Conservation (phyloP, 78 protist species). For the Protostelium mycophagum region DNA sequence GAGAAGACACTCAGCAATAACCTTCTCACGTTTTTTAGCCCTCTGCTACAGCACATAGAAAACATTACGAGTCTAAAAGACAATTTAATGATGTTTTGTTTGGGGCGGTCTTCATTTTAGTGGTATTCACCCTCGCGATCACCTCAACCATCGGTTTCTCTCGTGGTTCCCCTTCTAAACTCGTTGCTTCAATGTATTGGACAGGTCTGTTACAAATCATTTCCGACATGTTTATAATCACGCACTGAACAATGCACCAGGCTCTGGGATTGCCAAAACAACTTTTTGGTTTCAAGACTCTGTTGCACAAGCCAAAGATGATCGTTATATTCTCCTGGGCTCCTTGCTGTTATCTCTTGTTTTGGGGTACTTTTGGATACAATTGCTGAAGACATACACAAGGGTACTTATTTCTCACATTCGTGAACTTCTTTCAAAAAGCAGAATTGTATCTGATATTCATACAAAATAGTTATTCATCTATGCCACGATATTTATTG, state of each 20-base stretch:
- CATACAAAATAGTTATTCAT: conserved; percentile 10
- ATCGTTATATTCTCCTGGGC: conserved; percentile 36
- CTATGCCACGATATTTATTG: conserved; percentile 32
- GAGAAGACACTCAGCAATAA: not conserved
- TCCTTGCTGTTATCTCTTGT: conserved; percentile 17
- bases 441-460: not conserved
- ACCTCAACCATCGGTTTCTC: conserved; percentile 23
- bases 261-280: not conserved
- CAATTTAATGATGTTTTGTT: conserved; percentile 50
- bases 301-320: conserved; percentile 37
- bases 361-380: conserved; percentile 47
- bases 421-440: too few species aligned
- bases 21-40: not conserved
- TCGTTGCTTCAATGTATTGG: conserved; percentile 15
- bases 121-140: conserved; percentile 21
- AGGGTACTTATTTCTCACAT: not conserved
- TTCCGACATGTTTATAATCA: conserved; percentile 14
- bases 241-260: not conserved
- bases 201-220: not conserved
- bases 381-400: conserved; percentile 40
- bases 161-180: conserved; percentile 34
- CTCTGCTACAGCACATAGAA: not conserved
- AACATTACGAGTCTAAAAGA: not conserved
- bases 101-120: conserved; percentile 12
- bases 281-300: conserved; percentile 18